Base-by-base conservation (phyloP, 2,329 filamentous ascomycete genomes). In the Cladosporium halotolerans region DNA sequence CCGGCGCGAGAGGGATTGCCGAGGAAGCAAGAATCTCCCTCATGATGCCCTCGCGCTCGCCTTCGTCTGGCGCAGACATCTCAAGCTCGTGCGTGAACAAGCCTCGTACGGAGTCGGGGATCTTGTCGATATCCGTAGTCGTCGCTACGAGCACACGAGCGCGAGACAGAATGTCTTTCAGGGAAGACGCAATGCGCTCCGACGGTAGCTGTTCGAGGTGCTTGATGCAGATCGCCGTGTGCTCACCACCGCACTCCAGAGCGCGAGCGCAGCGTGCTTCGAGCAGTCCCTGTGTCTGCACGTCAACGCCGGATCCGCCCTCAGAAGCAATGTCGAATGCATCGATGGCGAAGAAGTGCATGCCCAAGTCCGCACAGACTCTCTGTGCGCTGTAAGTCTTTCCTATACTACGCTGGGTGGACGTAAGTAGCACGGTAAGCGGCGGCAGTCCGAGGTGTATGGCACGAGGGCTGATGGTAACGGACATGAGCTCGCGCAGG, bases 21-120 rank as follows among this genome's bases (percentile, higher is more conserved):
- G 84, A 81, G 55, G 89, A 84, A 33, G 87, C 80, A 33, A 96
- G 80, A 34, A 95, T 88, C 55, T 84, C 84, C 48, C 81, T 82
- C 8, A 99, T 73, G 44, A 97, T 93, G 2, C 86, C 87, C 72
- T 96, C 91, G 72, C 93, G 80, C 70, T 97, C 92, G 23, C 83
- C 84, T 68, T 99, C 93, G 62, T 97, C 91, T 0, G 93, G 93
- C 0, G 93, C 93, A 42, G 78, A 82, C 81, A 99, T 89, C 65
- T 97, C 92, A 40, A 99, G 78, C 70, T 99, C 93, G 63, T 99
- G 92, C 0, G 90, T 96, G 68, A 99, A 97, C 2, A 97, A 76
- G 9, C 89, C 89, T 50, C 93, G 83, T 16, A 97, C 84, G 0
- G 88, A 88, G 63, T 96, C 91, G 0, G 92, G 88, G 1, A 99